Base-by-base conservation (phyloP, 768 basidiomycete species). In the Pleurotus cornucopiae region DNA sequence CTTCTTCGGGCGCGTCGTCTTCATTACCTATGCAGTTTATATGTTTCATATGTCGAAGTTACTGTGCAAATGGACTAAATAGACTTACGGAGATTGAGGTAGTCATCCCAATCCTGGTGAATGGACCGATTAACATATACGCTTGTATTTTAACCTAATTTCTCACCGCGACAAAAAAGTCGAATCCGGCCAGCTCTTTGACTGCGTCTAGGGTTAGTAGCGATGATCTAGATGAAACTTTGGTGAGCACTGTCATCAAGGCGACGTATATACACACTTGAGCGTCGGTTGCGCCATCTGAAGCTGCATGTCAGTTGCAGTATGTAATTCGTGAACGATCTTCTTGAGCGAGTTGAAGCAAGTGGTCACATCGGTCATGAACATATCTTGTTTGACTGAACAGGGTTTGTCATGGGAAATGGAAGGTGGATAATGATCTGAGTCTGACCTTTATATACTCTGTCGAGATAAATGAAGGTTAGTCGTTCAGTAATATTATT, bases 361-460 rank as follows among this genome's bases (percentile, higher is more conserved):
- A 16, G 77, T 80, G 34, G 83, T 86, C 37, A 94, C 89, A 67
- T 96, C 94, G 14, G 82, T 77, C 63, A 88, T 71, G 60, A 95
- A 87, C 5, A 91, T 84, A 44, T 93, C 90, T 71, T 92, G 87
- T 67, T 92, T 92, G 60, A 90, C 90, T 92, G 47, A 30, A 66
- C 18, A 57, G 7, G 14, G 48, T 18, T 57, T 45, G 39, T 9
- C 37, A 14, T 1, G n/a, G n/a, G 21, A 13, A 1, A 21, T 6
- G 49, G 30, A 11, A 34, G 30, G 11, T 30, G 11, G 30, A 34
- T 11, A 11, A 34, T 9, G 1, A 11, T 4, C 40, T 30, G 14
- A 47, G 18, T 18, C 34, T 34, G 48, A 79, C 80, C 73, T 77
- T 77, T 80, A 63, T 81, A 81, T 12, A 83, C 76, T 2, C 76